phyloP scores from a whole-genome alignment of 192 early-diverging fungal species.

The Coemansia sp. region DNA sequence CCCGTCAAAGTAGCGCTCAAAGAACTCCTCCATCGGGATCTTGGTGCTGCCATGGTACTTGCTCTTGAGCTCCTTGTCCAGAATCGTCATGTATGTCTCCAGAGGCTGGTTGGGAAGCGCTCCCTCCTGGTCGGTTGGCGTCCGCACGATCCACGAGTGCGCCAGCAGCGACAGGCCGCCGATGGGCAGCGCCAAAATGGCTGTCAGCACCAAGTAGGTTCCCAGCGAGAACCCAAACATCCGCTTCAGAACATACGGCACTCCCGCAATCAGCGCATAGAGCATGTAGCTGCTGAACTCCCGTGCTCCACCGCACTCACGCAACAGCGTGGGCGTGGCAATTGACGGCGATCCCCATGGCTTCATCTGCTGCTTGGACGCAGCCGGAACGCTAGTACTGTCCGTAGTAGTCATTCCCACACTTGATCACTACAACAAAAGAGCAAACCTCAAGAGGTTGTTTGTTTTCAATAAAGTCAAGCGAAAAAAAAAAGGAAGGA shows the following conservation, averaged over 20 bases:
- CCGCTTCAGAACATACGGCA: constrained; percentile 67
- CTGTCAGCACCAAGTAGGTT: constrained; percentile 59
- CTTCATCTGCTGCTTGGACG: constrained; percentile 6
- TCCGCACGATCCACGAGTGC: constrained; percentile 64
- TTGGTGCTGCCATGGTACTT: constrained; percentile 74
- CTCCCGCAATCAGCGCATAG: constrained; percentile 57
- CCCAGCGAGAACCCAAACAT: constrained; percentile 63
- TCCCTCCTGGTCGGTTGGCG: constrained; percentile 59
- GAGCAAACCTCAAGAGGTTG: too few species aligned
- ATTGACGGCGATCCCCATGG: constrained; percentile 24
- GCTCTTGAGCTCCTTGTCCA: constrained; percentile 72
- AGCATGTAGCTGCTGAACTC: constrained; percentile 76
- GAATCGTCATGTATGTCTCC: constrained; percentile 88
- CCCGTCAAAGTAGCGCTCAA: constrained; percentile 94
- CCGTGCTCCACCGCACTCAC: constrained; percentile 83
- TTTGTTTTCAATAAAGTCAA: too few species aligned
- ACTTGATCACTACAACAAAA: too few species aligned
- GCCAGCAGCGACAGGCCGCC: constrained; percentile 69
- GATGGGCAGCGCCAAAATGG: constrained; percentile 66
- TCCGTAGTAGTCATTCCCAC: not conserved
- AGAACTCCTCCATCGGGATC: constrained; percentile 98
- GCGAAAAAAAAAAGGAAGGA: too few species aligned
- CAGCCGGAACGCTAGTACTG: not conserved
- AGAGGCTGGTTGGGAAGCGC: constrained; percentile 76
- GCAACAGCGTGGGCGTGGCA: constrained; percentile 54